phyloP scores from a whole-genome alignment of 2,329 filamentous ascomycete genomes.

The Daldinia eschscholtzii region DNA sequence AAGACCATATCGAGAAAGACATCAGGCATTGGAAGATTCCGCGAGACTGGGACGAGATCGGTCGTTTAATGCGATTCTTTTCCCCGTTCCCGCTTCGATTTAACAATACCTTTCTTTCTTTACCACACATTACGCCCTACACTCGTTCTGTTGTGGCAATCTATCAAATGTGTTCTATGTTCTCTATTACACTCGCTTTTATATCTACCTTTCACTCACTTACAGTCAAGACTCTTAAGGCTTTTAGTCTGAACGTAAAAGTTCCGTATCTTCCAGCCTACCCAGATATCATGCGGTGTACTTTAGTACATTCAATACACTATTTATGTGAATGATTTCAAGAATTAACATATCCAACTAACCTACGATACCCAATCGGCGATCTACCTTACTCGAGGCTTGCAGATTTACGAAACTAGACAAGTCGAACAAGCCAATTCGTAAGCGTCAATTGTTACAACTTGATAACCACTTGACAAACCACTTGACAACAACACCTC shows the following conservation, averaged over 20 bases:
- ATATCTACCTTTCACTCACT: conserved; percentile 22
- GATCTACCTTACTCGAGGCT: conserved; percentile 30
- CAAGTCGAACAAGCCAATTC: conserved; percentile 20
- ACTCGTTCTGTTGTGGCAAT: conserved; percentile 15
- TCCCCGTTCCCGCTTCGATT: conserved; percentile 2
- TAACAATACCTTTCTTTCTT: neutral
- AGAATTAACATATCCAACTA: neutral
- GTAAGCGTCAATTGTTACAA: conserved; percentile 23
- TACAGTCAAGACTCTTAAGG: conserved; percentile 4
- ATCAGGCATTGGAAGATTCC: conserved; percentile 29
- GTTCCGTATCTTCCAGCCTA: neutral
- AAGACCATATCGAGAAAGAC: conserved; percentile 18
- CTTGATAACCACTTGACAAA: conserved; percentile 18
- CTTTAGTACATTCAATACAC: conserved; percentile 8
- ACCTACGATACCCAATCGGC: conserved; percentile 25
- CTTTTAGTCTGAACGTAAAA: conserved; percentile 5
- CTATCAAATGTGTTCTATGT: neutral
- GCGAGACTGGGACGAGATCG: conserved; percentile 36
- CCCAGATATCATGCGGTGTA: neutral
- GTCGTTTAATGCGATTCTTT: conserved; percentile 36
- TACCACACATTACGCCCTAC: conserved; percentile 11
- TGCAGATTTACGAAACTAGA: conserved; percentile 23
- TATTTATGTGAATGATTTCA: conserved; percentile 3
- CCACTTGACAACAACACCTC: conserved; percentile 20
- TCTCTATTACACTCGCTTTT: conserved; percentile 23